Evolutionary conservation across 1,284 basidiomycete species (phyloP).

Genomic region (Mycosarcoma maydis): DNA sequence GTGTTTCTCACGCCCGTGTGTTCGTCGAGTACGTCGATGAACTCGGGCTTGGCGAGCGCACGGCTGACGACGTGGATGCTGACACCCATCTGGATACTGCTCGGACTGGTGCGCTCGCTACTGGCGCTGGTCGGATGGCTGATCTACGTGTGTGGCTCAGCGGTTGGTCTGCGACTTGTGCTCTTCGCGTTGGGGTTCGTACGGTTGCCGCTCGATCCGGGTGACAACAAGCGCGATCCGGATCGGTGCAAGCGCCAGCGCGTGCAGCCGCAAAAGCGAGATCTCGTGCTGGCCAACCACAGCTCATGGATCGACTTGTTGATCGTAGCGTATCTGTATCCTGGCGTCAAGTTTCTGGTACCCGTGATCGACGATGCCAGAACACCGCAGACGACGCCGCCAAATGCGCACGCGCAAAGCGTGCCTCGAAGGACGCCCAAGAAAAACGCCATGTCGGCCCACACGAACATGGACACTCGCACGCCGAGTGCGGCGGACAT

Average conservation of each 20-base stretch:
- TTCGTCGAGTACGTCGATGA: no score
- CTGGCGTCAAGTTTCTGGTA: conserved; percentile 14
- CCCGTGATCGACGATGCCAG: conserved; percentile 19
- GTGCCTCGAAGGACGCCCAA: conserved; percentile 43
- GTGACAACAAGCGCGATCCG: no score
- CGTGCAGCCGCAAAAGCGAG: no score
- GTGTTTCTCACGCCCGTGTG: conserved; percentile 52
- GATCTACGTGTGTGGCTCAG: background rate
- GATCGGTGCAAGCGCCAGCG: no score
- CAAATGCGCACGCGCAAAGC: no score
- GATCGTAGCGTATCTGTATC: conserved; percentile 51
- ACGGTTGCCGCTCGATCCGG: conserved; percentile 1
- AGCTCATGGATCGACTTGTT: conserved; percentile 60
- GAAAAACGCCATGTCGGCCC: conserved; percentile 43
- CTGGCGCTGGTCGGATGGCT: conserved; percentile 13
- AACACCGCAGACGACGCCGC: no score
- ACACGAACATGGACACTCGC: conserved; percentile 19
- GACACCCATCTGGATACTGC: conserved; percentile 19
- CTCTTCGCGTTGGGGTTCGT: conserved; percentile 17
- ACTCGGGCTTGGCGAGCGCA: background rate
- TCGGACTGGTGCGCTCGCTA: conserved; percentile 12
- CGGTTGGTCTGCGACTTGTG: conserved; percentile 3
- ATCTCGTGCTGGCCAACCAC: conserved; percentile 61
- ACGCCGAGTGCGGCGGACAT: background rate
- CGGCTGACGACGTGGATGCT: background rate